Percentiles rank a stretch among this genome's conserved stretches.
Conservation (phyloP, 2,329 filamentous ascomycete species). For the Aspergillus flavus region DNA sequence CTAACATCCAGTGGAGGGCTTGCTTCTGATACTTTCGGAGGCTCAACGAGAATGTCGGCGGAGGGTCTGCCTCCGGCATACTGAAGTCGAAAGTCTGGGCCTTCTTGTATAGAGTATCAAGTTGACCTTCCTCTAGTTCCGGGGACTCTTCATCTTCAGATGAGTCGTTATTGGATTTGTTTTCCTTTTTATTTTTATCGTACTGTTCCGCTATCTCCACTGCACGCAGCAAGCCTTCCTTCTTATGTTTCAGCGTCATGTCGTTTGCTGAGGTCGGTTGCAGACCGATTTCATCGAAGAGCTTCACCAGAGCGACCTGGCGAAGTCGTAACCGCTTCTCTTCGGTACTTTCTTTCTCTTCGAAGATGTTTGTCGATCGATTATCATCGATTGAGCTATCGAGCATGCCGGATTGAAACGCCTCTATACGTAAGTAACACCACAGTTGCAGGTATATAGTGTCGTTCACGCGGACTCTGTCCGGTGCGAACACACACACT, state of each 20-base stretch:
- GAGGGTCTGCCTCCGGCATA: conserved; percentile 83
- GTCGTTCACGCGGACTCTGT: conserved; percentile 83
- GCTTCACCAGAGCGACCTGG: conserved; percentile 82
- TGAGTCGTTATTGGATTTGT: conserved; percentile 46
- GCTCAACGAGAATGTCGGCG: conserved; percentile 77
- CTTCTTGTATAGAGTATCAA: conserved; percentile 91
- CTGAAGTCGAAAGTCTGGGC: conserved; percentile 95
- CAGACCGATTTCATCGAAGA: conserved; percentile 87
- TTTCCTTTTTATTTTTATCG: conserved; percentile 61
- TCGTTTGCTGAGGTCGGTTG: conserved; percentile 74
- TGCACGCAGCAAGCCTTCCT: conserved; percentile 82
- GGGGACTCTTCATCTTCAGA: conserved; percentile 79
- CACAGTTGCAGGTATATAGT: conserved; percentile 88
- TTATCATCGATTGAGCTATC: conserved; percentile 61
- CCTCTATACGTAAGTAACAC: conserved; percentile 72
- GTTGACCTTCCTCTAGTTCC: conserved; percentile 91
- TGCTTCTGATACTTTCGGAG: conserved; percentile 94
- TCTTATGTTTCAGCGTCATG: conserved; percentile 73
- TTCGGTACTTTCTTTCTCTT: conserved; percentile 81
- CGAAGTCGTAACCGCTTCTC: conserved; percentile 81
- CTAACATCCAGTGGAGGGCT: conserved; percentile 93
- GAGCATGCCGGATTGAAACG: conserved; percentile 70
- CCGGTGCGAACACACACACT: conserved; percentile 84
- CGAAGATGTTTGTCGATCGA: conserved; percentile 72
- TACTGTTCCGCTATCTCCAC: conserved; percentile 82